Percentiles rank a stretch among this genome's conserved stretches.
phyloP scores from a whole-genome alignment of 2,329 filamentous ascomycete genomes.

The Pseudodiploospora longispora region DNA sequence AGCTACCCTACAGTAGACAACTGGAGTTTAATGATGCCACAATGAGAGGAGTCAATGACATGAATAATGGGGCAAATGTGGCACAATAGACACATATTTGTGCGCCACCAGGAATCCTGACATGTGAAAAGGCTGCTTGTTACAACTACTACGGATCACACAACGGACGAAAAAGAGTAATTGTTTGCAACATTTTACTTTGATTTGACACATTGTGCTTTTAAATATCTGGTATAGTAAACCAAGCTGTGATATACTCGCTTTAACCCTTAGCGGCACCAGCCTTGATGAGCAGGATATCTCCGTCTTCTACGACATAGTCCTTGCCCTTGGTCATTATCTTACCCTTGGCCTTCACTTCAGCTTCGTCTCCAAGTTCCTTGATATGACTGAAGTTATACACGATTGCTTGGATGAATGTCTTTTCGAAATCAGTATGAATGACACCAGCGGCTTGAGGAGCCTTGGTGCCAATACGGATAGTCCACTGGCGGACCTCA shows the following conservation, averaged over 20 bases:
- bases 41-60: too few species aligned
- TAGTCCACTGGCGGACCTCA: slow-evolving; percentile 97
- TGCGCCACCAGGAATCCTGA: too few species aligned
- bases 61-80: too few species aligned
- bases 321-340: slow-evolving; percentile 98
- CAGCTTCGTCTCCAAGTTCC: slow-evolving; percentile 80
- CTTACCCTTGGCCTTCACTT: slow-evolving; percentile 91
- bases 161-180: too few species aligned
- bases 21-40: too few species aligned
- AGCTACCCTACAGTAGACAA: too few species aligned
- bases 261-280: slow-evolving; percentile 66
- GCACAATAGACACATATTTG: too few species aligned
- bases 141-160: too few species aligned
- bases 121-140: too few species aligned
- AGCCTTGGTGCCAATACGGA: slow-evolving; percentile 93
- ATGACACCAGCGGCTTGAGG: slow-evolving; percentile 96
- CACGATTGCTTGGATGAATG: slow-evolving; percentile 92
- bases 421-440: slow-evolving; percentile 98
- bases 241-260: background rate
- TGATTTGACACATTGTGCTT: too few species aligned
- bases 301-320: slow-evolving; percentile 80
- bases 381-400: slow-evolving; percentile 80
- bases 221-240: background rate
- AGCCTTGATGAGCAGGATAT: slow-evolving; percentile 80
- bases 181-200: too few species aligned